Conservation (phyloP, 345 rosid species). For the Corymbia maculata region DNA sequence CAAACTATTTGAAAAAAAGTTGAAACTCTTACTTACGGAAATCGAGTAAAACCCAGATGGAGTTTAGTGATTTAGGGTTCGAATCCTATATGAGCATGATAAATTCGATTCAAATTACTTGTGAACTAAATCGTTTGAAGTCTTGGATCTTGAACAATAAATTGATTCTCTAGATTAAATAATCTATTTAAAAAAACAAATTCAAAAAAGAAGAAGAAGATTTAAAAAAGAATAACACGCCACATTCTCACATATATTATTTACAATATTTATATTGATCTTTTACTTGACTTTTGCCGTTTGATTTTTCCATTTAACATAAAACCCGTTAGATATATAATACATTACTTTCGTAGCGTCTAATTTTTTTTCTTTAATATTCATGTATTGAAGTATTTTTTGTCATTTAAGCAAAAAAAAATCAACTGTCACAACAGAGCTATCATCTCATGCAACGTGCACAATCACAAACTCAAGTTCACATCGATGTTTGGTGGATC, state of each 20-base stretch:
- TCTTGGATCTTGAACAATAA: background rate
- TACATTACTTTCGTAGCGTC: background rate
- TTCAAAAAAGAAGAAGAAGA: accelerated
- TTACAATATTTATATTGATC: background rate
- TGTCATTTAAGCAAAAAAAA: background rate
- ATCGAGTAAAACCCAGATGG: accelerated
- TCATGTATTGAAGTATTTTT: background rate
- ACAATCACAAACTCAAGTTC: background rate
- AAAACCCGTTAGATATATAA: background rate
- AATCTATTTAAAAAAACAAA: accelerated
- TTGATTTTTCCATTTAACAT: background rate
- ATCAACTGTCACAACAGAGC: accelerated
- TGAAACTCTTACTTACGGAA: background rate
- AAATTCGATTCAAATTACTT: background rate
- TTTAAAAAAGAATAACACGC: accelerated
- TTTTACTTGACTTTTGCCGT: background rate
- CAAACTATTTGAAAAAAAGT: accelerated
- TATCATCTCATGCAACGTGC: background rate
- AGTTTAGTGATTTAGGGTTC: accelerated
- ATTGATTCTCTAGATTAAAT: background rate
- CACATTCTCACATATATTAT: background rate
- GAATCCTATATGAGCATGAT: accelerated
- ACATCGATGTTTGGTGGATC: background rate
- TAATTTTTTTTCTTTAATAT: background rate
- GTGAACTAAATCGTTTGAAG: background rate